Base-by-base conservation (phyloP, 31 red algal species). In the Pterothamnion heteromorphum region DNA sequence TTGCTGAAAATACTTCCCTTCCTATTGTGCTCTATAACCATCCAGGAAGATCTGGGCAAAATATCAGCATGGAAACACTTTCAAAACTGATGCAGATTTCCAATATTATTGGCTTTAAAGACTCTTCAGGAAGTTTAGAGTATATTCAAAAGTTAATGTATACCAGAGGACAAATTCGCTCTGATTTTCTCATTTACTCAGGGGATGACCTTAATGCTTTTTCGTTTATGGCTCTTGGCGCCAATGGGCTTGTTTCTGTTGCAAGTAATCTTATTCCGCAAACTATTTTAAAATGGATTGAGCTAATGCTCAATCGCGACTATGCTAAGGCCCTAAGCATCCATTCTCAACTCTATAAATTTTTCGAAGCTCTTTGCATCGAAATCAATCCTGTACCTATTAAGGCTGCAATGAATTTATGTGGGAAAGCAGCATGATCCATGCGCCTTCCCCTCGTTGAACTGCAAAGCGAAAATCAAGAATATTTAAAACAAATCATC, bases 21-120 rank as follows among this genome's bases (percentile, higher is more conserved):
- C 81, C 81, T 26, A 86, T 86, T 37, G 35, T 86, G 27, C 81
- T 86, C 81, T 86, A 86, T 35, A 86, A 86, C 36, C 28, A 35
- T 35, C 81, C 81, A 24, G 81, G 81, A 37, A 28, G 81, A 26
- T 35, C 81, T 24, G 81, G 81, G 22, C 22, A 26, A 24, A 35
- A 86, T 86, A 24, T 86, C 22, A 34, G 36, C 33, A 34, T 39
- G 22, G 33, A 86, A 39, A 86, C 81, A 24, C 22, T 37, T 35
- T 24, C 35, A 28, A 39, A 34, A 24, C 35, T 86, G 33, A 35
- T 35, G 22, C 22, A 86, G 81, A 28, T 35, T 35, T 35, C 81
- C 30, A 34, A 26, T 24, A 86, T 86, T 86, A 24, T 36, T 39
- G 81, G 33, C 33, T 24, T 86, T 35, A 86, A 86, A 37, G 81